Evolutionary conservation across 441 rosid species (phyloP).

Genomic region (Pelargonium australe): DNA sequence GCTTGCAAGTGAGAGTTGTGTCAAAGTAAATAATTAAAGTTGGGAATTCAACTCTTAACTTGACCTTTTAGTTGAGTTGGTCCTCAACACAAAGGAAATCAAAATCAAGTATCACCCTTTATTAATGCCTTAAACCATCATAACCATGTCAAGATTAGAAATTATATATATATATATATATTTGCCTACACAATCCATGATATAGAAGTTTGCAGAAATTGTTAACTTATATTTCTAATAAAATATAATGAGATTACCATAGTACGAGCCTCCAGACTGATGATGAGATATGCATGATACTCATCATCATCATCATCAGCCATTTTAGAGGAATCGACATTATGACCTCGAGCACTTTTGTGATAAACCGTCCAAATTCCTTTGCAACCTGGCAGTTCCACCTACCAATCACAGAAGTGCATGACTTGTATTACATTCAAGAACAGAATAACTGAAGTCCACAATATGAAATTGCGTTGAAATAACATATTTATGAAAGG

Average conservation of each 20-base stretch:
- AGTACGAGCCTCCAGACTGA: slow-evolving; percentile 88
- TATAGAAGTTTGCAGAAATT: slow-evolving; percentile 4
- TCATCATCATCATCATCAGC: slow-evolving; percentile 66
- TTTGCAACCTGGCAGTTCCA: slow-evolving; percentile 92
- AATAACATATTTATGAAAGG: too few species aligned
- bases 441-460: background rate
- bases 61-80: too few species aligned
- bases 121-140: background rate
- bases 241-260: slow-evolving; percentile 51
- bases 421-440: slow-evolving; percentile 6
- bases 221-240: background rate
- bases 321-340: slow-evolving; percentile 64
- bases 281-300: slow-evolving; percentile 97
- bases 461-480: too few species aligned
- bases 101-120: slow-evolving; percentile 5
- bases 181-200: background rate
- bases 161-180: too few species aligned
- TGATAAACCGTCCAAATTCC: slow-evolving; percentile 99
- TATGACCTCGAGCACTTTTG: slow-evolving; percentile 75
- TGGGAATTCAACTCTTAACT: too few species aligned
- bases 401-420: slow-evolving; percentile 40
- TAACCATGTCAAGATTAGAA: slow-evolving; percentile 3
- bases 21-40: too few species aligned
- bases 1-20: too few species aligned
- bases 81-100: too few species aligned